Percentiles rank a stretch among this genome's conserved stretches.
Evolutionary conservation across 768 basidiomycete species (phyloP).

Genomic region (Leucosporidium creatinivorum): DNA sequence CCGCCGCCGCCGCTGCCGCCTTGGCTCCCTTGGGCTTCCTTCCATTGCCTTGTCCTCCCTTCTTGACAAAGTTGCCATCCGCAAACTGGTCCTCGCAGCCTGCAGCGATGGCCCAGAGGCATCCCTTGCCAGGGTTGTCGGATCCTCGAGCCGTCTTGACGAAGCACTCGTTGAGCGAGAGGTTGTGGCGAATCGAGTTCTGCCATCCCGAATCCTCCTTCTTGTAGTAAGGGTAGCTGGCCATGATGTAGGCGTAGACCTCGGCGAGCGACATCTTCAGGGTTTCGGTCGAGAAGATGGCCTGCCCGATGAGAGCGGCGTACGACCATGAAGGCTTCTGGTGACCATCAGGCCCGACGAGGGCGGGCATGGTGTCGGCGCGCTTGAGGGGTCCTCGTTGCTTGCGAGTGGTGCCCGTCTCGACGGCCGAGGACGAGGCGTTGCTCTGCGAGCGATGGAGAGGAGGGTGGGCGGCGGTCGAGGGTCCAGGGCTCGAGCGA

Average conservation of each 20-base stretch:
- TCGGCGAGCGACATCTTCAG: slow-evolving; percentile 85
- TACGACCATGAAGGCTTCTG: slow-evolving; percentile 72
- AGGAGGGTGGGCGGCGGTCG: not conserved
- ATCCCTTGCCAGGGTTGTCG: slow-evolving; percentile 61
- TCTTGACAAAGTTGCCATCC: slow-evolving; percentile 57
- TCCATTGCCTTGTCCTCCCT: slow-evolving; percentile 20
- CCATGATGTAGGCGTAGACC: slow-evolving; percentile 93
- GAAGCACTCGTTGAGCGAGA: slow-evolving; percentile 85
- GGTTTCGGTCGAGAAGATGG: slow-evolving; percentile 73
- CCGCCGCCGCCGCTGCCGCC: not conserved
- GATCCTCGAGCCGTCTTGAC: slow-evolving; percentile 61
- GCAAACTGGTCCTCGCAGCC: slow-evolving; percentile 75
- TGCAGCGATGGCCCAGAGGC: slow-evolving; percentile 79
- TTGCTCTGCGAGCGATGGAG: not conserved
- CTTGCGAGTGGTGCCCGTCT: not conserved
- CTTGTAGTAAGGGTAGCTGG: slow-evolving; percentile 87
- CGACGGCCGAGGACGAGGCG: not conserved
- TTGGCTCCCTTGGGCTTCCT: not conserved
- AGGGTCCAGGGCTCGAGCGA: slow-evolving; percentile 26
- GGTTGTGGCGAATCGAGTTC: slow-evolving; percentile 94
- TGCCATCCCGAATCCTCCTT: slow-evolving; percentile 93
- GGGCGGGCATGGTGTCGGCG: not conserved
- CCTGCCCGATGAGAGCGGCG: slow-evolving; percentile 91
- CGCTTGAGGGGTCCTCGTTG: not conserved
- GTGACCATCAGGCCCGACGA: slow-evolving; percentile 4